Conservation (phyloP, 495 filamentous ascomycete species). For the Immersiella caudata region DNA sequence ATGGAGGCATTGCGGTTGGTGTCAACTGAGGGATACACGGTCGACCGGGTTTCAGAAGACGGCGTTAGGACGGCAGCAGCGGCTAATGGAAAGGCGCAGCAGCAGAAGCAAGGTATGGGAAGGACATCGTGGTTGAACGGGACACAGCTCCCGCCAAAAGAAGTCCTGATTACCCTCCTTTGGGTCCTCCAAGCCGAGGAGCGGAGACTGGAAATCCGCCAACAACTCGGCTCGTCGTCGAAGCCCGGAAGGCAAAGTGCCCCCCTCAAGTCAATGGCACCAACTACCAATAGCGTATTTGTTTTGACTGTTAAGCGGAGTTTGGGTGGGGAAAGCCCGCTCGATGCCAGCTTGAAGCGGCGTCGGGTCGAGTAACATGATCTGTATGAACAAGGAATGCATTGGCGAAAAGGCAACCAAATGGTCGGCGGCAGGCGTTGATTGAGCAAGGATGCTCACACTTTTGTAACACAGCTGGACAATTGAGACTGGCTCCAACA, state of each 20-base stretch:
- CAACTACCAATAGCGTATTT: slow-evolving; percentile 21
- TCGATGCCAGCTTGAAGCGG: slow-evolving; percentile 24
- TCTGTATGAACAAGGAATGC: slow-evolving; percentile 15
- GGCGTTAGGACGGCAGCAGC: slow-evolving; percentile 42
- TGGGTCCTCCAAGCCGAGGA: slow-evolving; percentile 56
- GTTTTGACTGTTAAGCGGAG: slow-evolving; percentile 30
- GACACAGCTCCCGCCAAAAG: slow-evolving; percentile 53
- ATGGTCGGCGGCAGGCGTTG: slow-evolving; percentile 5
- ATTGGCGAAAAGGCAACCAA: slow-evolving; percentile 7
- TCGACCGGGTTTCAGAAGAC: slow-evolving; percentile 43
- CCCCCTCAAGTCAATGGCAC: slow-evolving; percentile 28
- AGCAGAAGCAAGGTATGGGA: slow-evolving; percentile 39
- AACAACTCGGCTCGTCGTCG: slow-evolving; percentile 27
- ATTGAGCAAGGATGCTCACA: slow-evolving; percentile 6
- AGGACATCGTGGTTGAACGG: slow-evolving; percentile 45
- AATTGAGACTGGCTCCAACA: not conserved
- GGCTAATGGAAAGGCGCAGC: slow-evolving; percentile 37
- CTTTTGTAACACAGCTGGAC: slow-evolving; percentile 1
- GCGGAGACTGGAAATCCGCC: slow-evolving; percentile 38
- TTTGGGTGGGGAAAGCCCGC: slow-evolving; percentile 4
- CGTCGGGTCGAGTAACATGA: slow-evolving; percentile 21
- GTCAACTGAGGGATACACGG: slow-evolving; percentile 50
- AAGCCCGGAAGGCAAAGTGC: slow-evolving; percentile 32
- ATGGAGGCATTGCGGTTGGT: slow-evolving; percentile 77
- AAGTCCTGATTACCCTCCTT: slow-evolving; percentile 54